A percentile compares a stretch with the other conserved stretches of the same genome.
phyloP scores from a whole-genome alignment of 1,139 yeast genomes.

The Geotrichum carabidarum region DNA sequence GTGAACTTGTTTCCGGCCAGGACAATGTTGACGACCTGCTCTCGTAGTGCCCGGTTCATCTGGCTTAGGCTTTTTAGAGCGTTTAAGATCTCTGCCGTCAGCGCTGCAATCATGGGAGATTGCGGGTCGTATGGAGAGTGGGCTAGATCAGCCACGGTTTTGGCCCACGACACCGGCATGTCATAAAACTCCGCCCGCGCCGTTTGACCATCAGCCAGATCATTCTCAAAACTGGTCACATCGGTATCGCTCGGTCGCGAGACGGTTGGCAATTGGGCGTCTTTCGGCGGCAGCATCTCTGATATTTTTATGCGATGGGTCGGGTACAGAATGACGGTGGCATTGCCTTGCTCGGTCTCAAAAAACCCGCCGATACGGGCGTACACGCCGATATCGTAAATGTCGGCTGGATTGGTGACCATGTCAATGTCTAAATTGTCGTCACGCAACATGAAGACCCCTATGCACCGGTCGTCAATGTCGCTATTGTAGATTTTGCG shows the following conservation, averaged over 20 bases:
- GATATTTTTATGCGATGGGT: constrained; percentile 74
- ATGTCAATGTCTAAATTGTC: constrained; percentile 69
- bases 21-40: constrained; percentile 55
- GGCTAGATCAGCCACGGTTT: constrained; percentile 48
- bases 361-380: constrained; percentile 54
- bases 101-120: constrained; percentile 69
- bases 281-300: constrained; percentile 41
- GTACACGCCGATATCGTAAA: constrained; percentile 74
- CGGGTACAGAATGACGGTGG: constrained; percentile 56
- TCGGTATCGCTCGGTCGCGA: not conserved
- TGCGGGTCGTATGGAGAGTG: constrained; percentile 73
- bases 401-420: constrained; percentile 57
- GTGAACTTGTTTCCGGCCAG: constrained; percentile 20
- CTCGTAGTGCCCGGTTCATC: constrained; percentile 56
- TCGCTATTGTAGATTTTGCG: constrained; percentile 60
- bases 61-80: constrained; percentile 59
- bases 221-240: constrained; percentile 11
- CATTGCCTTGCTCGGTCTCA: constrained; percentile 45
- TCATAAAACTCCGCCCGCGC: constrained; percentile 34
- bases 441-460: constrained; percentile 73
- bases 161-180: constrained; percentile 52
- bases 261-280: not conserved
- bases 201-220: constrained; percentile 2
- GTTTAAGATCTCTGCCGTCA: constrained; percentile 61
- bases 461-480: constrained; percentile 69